Evolutionary conservation across 352 stramenopile genomes (phyloP), one percentile per base, ranked within the genome.

Genomic region (Halophytophthora polymorphica): DNA sequence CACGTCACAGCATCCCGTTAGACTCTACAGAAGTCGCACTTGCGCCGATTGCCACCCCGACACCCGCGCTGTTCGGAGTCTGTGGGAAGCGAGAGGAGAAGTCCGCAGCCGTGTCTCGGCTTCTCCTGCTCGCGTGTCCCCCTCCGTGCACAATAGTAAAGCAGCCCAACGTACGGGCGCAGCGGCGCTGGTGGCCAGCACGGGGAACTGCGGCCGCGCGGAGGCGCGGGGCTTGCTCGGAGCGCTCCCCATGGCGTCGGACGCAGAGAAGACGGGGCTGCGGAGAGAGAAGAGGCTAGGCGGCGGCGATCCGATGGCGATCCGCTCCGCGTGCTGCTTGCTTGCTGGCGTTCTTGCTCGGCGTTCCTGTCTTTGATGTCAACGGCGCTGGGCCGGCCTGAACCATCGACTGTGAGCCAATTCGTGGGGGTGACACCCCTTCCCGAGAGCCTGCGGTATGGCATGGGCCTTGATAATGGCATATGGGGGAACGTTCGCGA

Each of bases 161-260:
- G 37, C 38, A 37, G 23, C 14, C 18, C 7, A 41, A 82, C 75
- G 61, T 69, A 88, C 77, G 43, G 72, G 61, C 51, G 58, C 37
- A 17, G 64, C 56, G 44, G 56, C 75, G 45, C 79, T 90, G 22
- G 77, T 90, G 45, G 80, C 80, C 54, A 90, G 64, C 53, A 90
- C 75, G 41, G 75, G 71, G 64, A 69, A 89, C 43, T 55, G 51
- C 56, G 56, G 28, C 29, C 14, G 17, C n/a, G 35, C 36, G 42
- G 13, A 52, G 40, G 39, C 10, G 29, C 57, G 33, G 37, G 60
- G 53, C 53, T 74, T 69, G 50, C 72, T 87, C 19, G 73, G 52
- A 45, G 62, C 53, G 50, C 64, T 70, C 40, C 80, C 80, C 80
- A 90, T 90, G 41, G 31, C 53, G 39, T 45, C 49, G 33, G 53